These are phyloP conservation scores for Sphaerulina musiva DNA, from an alignment of 2,329 filamentous ascomycete genomes.

Conservation along the genomic window DNA sequence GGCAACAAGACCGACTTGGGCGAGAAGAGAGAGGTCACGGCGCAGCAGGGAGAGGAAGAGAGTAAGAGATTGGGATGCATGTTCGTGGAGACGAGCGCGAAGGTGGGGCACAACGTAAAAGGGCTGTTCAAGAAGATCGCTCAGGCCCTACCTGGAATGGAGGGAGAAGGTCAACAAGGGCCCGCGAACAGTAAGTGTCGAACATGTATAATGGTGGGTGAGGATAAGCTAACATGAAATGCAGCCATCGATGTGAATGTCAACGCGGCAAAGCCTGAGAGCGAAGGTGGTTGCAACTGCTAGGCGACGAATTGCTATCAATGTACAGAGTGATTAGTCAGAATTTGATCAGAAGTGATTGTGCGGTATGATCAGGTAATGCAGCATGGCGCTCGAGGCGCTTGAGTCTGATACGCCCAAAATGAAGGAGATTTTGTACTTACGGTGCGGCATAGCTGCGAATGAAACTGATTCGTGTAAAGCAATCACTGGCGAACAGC, in stretches of 20 bases:
- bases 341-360: not conserved
- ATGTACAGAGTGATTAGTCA: conserved; percentile 3
- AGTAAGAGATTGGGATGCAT: conserved; percentile 96
- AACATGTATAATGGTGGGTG: not conserved
- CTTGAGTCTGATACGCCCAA: not conserved
- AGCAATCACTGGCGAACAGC: not conserved
- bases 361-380: not conserved
- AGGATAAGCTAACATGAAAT: conserved; percentile 16
- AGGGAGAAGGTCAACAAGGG: conserved; percentile 73
- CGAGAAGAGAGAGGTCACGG: conserved; percentile 96
- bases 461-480: not conserved
- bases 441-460: not conserved
- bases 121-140: conserved; percentile 96
- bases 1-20: conserved; percentile 99
- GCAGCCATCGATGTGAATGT: conserved; percentile 36
- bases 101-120: conserved; percentile 97
- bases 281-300: conserved; percentile 35
- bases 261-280: conserved; percentile 32
- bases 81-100: conserved; percentile 98
- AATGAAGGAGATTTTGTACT: not conserved
- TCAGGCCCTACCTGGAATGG: conserved; percentile 95
- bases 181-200: conserved; percentile 68
- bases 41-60: conserved; percentile 92
- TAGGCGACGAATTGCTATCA: conserved; percentile 14
- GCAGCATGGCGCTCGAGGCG: not conserved